These are phyloP conservation scores for Syzygium jambos DNA, from an alignment of 345 rosid species.

Conservation along the genomic window DNA sequence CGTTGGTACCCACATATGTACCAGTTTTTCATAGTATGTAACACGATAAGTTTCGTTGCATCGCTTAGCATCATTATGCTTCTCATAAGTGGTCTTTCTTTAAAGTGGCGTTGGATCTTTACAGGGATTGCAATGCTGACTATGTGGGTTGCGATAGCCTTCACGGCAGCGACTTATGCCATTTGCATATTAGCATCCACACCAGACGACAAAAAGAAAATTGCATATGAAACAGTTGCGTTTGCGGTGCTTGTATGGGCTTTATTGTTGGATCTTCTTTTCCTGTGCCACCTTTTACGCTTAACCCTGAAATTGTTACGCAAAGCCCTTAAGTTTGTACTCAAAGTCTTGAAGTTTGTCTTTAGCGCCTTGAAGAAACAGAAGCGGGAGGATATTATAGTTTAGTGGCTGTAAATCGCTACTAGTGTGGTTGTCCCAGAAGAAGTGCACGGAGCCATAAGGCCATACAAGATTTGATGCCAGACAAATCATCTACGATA, in stretches of 20 bases:
- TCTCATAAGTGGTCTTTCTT: slow-evolving; percentile 7
- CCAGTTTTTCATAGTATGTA: not conserved
- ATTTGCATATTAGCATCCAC: not conserved
- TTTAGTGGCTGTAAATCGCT: too few relatives aligned
- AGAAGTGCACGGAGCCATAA: too few relatives aligned
- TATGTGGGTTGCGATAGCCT: slow-evolving; percentile 1
- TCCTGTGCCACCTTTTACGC: not conserved
- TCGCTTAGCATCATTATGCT: slow-evolving; percentile 7
- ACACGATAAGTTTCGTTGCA: not conserved
- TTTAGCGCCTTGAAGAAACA: too few relatives aligned
- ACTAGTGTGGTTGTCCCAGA: too few relatives aligned
- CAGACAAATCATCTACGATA: too few relatives aligned
- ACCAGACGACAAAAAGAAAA: not conserved
- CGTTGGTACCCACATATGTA: not conserved
- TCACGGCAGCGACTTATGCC: not conserved
- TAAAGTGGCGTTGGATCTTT: not conserved
- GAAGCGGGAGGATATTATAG: too few relatives aligned
- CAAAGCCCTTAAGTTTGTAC: too few relatives aligned
- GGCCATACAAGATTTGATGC: too few relatives aligned
- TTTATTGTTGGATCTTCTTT: not conserved
- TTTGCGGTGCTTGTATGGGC: not conserved
- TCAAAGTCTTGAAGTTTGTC: too few relatives aligned
- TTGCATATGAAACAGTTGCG: not conserved
- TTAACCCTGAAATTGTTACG: not conserved
- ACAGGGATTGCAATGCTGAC: not conserved